phyloP scores from a whole-genome alignment of 2,329 filamentous ascomycete species.

The Teratosphaeria pseudoeucalypti region DNA sequence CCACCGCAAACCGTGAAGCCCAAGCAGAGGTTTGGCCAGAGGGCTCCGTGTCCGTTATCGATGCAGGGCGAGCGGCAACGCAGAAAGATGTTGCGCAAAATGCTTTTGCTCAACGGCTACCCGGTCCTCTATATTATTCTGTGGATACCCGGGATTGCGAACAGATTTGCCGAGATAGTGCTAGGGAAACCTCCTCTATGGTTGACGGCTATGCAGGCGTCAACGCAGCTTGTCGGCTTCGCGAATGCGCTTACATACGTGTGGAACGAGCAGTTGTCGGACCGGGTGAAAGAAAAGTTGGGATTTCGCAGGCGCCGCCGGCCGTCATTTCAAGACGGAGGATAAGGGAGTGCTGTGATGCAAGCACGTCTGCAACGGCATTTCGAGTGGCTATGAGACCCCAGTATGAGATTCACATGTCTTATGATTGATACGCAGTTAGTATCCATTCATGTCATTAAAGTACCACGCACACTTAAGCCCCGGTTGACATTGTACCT shows the following conservation, averaged over 20 bases:
- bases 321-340: not conserved
- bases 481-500: not conserved
- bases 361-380: too few species aligned
- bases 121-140: not conserved
- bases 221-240: not conserved
- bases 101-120: not conserved
- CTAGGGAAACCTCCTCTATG: not conserved
- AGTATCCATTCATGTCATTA: not conserved
- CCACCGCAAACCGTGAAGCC: not conserved
- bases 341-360: not conserved
- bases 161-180: not conserved
- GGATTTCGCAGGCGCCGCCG: not conserved
- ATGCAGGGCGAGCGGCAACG: not conserved
- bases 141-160: not conserved
- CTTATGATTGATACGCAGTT: not conserved
- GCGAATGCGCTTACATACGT: not conserved
- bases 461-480: not conserved
- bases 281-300: not conserved
- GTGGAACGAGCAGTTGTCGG: not conserved
- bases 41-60: not conserved
- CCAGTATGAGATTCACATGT: too few species aligned
- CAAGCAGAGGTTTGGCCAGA: not conserved
- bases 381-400: too few species aligned
- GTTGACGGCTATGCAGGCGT: not conserved
- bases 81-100: not conserved